These are phyloP conservation scores for Colletotrichum tanaceti DNA, from an alignment of 2,329 filamentous ascomycete species.

Conservation along the genomic window DNA sequence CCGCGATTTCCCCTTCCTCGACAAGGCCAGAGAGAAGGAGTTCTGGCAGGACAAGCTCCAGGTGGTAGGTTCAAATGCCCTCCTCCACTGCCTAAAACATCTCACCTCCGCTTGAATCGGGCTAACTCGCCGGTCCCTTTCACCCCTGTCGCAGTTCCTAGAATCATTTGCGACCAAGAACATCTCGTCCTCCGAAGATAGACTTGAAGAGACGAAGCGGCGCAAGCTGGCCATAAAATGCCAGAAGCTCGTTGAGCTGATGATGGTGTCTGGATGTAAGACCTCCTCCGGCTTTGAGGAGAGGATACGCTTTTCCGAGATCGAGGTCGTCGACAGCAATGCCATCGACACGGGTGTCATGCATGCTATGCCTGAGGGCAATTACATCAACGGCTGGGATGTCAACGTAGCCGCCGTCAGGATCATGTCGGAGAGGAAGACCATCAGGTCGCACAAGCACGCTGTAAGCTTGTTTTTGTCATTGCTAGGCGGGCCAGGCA, in stretches of 20 bases:
- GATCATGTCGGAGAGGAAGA: slow-evolving; percentile 83
- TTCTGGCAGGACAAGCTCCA: slow-evolving; percentile 99
- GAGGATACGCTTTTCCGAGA: slow-evolving; percentile 93
- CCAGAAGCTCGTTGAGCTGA: slow-evolving; percentile 94
- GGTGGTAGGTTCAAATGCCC: slow-evolving; percentile 70
- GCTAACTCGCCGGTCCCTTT: slow-evolving; percentile 32
- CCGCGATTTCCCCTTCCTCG: slow-evolving; percentile 96
- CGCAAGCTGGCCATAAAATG: slow-evolving; percentile 92
- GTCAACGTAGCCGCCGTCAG: slow-evolving; percentile 93
- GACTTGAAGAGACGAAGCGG: slow-evolving; percentile 94
- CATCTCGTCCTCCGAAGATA: slow-evolving; percentile 96
- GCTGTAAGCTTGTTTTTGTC: slow-evolving; percentile 70
- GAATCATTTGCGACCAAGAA: slow-evolving; percentile 97
- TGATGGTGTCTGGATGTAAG: slow-evolving; percentile 98
- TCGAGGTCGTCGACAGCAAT: slow-evolving; percentile 94
- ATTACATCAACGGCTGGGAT: slow-evolving; percentile 96
- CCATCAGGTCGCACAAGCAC: slow-evolving; percentile 90
- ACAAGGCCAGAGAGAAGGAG: slow-evolving; percentile 97
- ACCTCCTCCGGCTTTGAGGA: slow-evolving; percentile 98
- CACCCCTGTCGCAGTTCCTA: slow-evolving; percentile 74
- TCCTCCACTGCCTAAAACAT: not conserved
- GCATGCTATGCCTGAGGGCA: slow-evolving; percentile 88
- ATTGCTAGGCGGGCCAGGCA: not conserved
- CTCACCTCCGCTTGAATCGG: slow-evolving; percentile 10
- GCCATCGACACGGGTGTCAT: slow-evolving; percentile 92